Base-by-base conservation (phyloP, 2,329 filamentous ascomycete species). In the Fonsecaea pugnacius region DNA sequence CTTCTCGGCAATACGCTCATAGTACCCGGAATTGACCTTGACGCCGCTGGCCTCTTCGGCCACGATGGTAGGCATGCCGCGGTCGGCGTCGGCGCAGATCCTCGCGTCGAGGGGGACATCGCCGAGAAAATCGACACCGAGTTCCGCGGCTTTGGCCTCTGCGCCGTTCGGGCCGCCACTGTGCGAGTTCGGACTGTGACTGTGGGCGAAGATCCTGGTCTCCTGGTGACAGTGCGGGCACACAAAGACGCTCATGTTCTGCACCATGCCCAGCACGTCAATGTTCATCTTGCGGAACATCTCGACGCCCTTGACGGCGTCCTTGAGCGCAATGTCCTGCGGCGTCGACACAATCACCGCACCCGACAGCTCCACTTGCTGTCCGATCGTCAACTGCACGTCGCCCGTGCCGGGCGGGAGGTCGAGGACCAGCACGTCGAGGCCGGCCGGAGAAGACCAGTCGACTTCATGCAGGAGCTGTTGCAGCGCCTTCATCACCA, bases 401-500 rank as follows among this genome's bases (percentile, higher is more conserved):
- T 99, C 95, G 27, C 95, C 95, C 0, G 95, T 99, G 2, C 95
- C 95, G 0, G 95, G 95, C 0, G 95, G 95, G 55, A 99, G 79
- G 75, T 99, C 95, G 2, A 99, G 81, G 3, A 99, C 89, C 0
- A 99, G 82, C 1, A 98, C 80, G 75, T 99, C 95, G 2, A 99
- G 81, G 10, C 63, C 66, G 3, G 65, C 27, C 3, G 27, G 27
- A 30, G 27, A 61, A 1, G 56, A 59, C 14, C 95, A 99, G 59
- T 95, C 90, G 0, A 99, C 95, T 70, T 96, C 92, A 75, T 97
- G 94, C 7, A 99, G 85, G 4, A 99, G 87, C 75, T 99, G 95
- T 71, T 97, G 93, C 69, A 99, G 84, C 0, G 95, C 95, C 74
- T 98, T 99, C 84, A 96, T 96, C 14, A 98, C 91, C 93, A 99